Evolutionary conservation across 495 filamentous ascomycete genomes (phyloP), one percentile per base, ranked within the genome.

Genomic region (Parachaetomium inaequale): DNA sequence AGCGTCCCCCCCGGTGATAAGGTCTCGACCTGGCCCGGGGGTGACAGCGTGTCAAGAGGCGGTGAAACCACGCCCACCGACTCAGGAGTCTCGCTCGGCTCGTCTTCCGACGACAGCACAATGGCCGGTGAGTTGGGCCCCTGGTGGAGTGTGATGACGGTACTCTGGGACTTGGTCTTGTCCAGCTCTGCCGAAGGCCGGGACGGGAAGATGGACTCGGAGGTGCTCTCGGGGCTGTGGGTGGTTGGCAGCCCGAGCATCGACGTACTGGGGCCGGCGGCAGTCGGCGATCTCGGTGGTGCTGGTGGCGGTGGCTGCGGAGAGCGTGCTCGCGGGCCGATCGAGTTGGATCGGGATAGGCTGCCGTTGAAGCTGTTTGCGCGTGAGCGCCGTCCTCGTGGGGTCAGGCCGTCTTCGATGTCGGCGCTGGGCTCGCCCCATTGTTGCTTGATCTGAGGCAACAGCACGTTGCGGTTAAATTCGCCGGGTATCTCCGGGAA

Each of bases 401-500:
- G 47, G 3, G 38, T 51, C 2, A 32, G 26, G 7, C n/a, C 23
- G 12, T 55, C 57, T 23, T 60, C 56, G 31, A 17, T 31, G 45
- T 59, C 52, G 17, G 21, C 17, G 10, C 17, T 43, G 2, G 40
- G 58, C 7, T 61, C 52, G 25, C 75, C 79, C 58, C 78, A 83
- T n/a, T 60, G 63, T 47, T 73, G 67, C 47, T 70, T 64, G n/a
- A 82, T 72, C 3, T 73, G 61, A 7, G 63, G n/a, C 4, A 83
- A 69, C 15, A 67, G 54, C 0, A 52, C 32, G 47, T 82, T 83
- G 46, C 80, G 73, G 17, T 73, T 59, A 17, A 64, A 66, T 55
- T 85, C 83, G 6, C 79, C 82, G 2, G 81, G 81, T 5, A 82
- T 73, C 59, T 78, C 73, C 4, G 83, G 82, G 55, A 79, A 85